A percentile compares a stretch with the other conserved stretches of the same genome.
These are phyloP conservation scores for Boletus insuetus DNA, from an alignment of 768 basidiomycete genomes.

Conservation along the genomic window DNA sequence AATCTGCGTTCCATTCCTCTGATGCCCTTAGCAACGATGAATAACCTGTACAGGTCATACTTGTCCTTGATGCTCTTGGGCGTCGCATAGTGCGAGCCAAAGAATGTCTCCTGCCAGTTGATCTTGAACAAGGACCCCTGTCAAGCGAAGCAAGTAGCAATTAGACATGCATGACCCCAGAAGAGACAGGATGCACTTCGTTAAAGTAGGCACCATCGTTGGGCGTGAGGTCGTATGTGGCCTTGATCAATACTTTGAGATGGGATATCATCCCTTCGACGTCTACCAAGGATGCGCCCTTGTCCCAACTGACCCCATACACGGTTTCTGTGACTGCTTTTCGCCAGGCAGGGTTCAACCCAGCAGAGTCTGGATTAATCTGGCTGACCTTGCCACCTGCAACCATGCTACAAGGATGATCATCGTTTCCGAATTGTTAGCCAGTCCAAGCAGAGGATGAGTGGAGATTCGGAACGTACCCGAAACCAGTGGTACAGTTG, in stretches of 20 bases:
- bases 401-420: slow-evolving; percentile 29
- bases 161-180: too few relatives aligned
- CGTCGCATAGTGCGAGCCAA: slow-evolving; percentile 41
- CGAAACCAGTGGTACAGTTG: slow-evolving; percentile 1
- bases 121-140: slow-evolving; percentile 44
- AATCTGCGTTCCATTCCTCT: slow-evolving; percentile 14
- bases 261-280: slow-evolving; percentile 13
- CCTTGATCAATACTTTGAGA: slow-evolving; percentile 16
- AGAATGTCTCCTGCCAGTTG: slow-evolving; percentile 42
- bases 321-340: slow-evolving; percentile 35
- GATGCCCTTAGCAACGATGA: slow-evolving; percentile 17
- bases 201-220: slow-evolving; percentile 45
- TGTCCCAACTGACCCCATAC: slow-evolving; percentile 19
- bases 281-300: slow-evolving; percentile 16
- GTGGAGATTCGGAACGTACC: not conserved
- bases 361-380: slow-evolving; percentile 36
- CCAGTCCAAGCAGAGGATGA: not conserved
- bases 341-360: slow-evolving; percentile 50
- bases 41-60: slow-evolving; percentile 12
- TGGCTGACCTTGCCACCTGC: slow-evolving; percentile 43
- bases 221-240: slow-evolving; percentile 33
- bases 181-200: slow-evolving; percentile 34
- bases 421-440: not conserved
- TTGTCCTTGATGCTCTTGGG: slow-evolving; percentile 41
- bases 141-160: too few relatives aligned